Evolutionary conservation across 2,329 filamentous ascomycete species (phyloP).

Genomic region (Dactylellina sp.): DNA sequence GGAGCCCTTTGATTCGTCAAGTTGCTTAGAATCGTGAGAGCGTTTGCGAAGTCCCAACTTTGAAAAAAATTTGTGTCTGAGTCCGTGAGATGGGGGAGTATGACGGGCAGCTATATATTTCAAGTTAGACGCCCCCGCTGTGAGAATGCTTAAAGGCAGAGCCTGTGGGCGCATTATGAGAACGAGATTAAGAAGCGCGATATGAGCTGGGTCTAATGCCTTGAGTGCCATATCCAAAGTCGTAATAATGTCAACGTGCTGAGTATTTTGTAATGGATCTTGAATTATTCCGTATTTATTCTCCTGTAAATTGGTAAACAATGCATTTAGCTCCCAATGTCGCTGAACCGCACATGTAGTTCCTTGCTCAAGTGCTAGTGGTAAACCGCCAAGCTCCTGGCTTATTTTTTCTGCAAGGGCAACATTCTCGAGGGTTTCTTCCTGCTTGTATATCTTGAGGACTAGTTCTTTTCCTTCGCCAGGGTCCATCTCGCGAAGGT

Average conservation of each 20-base stretch:
- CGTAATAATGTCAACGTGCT: slow-evolving; percentile 17
- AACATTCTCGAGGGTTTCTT: neutral
- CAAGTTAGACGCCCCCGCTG: slow-evolving; percentile 14
- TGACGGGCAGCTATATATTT: no score
- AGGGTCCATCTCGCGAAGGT: slow-evolving; percentile 17
- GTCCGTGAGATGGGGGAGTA: no score
- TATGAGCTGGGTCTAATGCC: slow-evolving; percentile 1
- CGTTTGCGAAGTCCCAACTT: neutral
- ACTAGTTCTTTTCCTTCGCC: slow-evolving; percentile 18
- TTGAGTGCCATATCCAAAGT: slow-evolving; percentile 20
- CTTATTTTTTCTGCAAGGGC: slow-evolving; percentile 19
- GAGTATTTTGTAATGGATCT: neutral
- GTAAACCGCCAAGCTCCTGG: slow-evolving; percentile 20
- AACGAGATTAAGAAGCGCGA: slow-evolving; percentile 8
- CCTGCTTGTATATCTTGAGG: slow-evolving; percentile 3
- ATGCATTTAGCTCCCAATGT: neutral
- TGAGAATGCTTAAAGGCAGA: slow-evolving; percentile 12
- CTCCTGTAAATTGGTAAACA: slow-evolving; percentile 4
- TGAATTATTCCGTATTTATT: neutral
- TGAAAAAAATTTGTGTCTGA: no score
- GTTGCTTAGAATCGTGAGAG: neutral
- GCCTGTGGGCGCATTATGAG: slow-evolving; percentile 24
- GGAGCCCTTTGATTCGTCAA: no score
- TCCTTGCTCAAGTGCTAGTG: slow-evolving; percentile 18
- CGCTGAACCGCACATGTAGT: slow-evolving; percentile 4